These are phyloP conservation scores for Scleromitrula shiraiana DNA, from an alignment of 2,329 filamentous ascomycete species.

Conservation along the genomic window DNA sequence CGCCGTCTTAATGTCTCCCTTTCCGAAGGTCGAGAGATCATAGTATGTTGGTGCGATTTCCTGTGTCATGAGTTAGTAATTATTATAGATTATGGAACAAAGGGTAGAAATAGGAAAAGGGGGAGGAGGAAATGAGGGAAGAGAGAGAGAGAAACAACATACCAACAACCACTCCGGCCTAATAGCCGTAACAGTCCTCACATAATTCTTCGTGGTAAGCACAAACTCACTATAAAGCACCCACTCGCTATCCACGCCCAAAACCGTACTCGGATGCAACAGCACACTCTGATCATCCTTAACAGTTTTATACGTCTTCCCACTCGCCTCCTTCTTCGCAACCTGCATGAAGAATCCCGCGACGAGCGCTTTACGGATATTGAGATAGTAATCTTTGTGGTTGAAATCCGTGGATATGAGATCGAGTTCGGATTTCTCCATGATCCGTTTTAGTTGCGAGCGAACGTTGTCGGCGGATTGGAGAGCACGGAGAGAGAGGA, in stretches of 20 bases:
- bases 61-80: slow-evolving; percentile 37
- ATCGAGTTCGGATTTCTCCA: slow-evolving; percentile 85
- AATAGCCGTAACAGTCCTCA: slow-evolving; percentile 85
- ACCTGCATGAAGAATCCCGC: slow-evolving; percentile 99
- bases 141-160: slow-evolving; percentile 32
- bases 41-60: slow-evolving; percentile 94
- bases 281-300: slow-evolving; percentile 95
- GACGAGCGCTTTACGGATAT: slow-evolving; percentile 87
- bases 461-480: slow-evolving; percentile 93
- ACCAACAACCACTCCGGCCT: slow-evolving; percentile 92
- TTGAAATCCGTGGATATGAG: slow-evolving; percentile 84
- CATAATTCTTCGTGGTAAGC: slow-evolving; percentile 95
- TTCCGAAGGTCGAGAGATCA: slow-evolving; percentile 72
- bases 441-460: slow-evolving; percentile 84
- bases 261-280: slow-evolving; percentile 85
- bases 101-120: background rate
- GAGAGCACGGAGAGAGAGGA: slow-evolving; percentile 80
- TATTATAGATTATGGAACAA: background rate
- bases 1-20: slow-evolving; percentile 75
- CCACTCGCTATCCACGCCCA: slow-evolving; percentile 88
- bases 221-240: slow-evolving; percentile 98
- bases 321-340: slow-evolving; percentile 80
- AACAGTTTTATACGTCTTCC: slow-evolving; percentile 89
- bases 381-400: slow-evolving; percentile 96
- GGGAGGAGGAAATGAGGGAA: background rate